Evolutionary conservation across 1,284 basidiomycete genomes (phyloP).

Genomic region (Cryptococcus neoformans): DNA sequence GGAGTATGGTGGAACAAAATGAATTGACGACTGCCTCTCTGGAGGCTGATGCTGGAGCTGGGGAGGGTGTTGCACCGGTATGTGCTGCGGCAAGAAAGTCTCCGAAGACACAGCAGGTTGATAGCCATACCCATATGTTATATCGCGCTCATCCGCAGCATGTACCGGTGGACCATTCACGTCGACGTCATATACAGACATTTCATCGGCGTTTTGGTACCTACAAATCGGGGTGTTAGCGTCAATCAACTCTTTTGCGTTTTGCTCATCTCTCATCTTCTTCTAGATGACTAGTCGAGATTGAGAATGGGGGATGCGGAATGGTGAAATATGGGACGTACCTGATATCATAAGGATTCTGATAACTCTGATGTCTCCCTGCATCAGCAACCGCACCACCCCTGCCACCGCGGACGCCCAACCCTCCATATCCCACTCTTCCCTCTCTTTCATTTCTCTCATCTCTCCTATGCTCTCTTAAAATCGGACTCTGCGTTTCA

Average conservation of each 20-base stretch:
- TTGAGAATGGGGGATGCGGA: not conserved
- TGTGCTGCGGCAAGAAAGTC: not conserved
- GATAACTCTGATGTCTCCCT: slow-evolving; percentile 17
- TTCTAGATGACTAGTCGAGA: no score
- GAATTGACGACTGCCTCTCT: no score
- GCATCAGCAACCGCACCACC: not conserved
- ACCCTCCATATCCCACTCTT: not conserved
- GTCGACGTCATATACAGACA: slow-evolving; percentile 30
- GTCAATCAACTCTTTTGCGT: not conserved
- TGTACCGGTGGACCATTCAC: slow-evolving; percentile 1
- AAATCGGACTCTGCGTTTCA: slow-evolving; percentile 18
- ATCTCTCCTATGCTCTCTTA: slow-evolving; percentile 4
- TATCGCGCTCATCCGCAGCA: slow-evolving; percentile 7
- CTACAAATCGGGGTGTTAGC: slow-evolving; percentile 2
- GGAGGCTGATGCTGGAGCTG: no score
- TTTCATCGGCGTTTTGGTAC: slow-evolving; percentile 22
- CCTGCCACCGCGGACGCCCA: not conserved
- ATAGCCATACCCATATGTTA: slow-evolving; percentile 11
- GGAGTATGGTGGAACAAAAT: not conserved
- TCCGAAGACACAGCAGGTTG: slow-evolving; percentile 5
- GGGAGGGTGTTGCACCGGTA: not conserved
- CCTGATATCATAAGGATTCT: slow-evolving; percentile 31
- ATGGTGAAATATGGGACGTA: slow-evolving; percentile 9
- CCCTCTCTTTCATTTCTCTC: not conserved
- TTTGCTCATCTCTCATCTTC: no score